A percentile compares a stretch with the other conserved stretches of the same genome.
Conservation (phyloP, 2,329 filamentous ascomycete genomes). For the Fusarium sp. region DNA sequence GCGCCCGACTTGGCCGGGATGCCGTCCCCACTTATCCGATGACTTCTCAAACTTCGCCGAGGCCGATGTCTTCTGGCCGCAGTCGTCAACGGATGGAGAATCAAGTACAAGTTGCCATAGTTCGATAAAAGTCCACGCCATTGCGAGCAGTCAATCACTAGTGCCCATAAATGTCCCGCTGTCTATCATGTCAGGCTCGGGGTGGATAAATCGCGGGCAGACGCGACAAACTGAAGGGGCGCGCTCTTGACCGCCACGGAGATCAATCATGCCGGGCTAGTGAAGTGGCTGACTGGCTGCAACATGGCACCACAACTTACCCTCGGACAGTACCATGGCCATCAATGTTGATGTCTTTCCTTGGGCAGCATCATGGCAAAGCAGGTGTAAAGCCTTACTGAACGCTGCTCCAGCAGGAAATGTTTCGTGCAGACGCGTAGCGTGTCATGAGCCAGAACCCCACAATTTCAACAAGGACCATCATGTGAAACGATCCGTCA, state of each 20-base stretch:
- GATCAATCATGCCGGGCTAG: accelerated
- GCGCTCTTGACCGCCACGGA: background rate
- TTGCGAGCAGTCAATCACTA: accelerated
- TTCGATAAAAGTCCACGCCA: accelerated
- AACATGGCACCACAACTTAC: background rate
- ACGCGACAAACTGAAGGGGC: background rate
- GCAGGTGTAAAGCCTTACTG: background rate
- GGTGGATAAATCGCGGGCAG: accelerated
- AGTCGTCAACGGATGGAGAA: background rate
- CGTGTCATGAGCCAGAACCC: no score
- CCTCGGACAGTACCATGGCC: accelerated
- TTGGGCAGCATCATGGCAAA: accelerated
- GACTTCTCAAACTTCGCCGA: background rate
- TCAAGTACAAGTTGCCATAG: background rate
- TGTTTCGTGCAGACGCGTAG: background rate
- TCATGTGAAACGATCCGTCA: no score
- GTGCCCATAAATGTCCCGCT: accelerated
- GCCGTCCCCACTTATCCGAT: background rate
- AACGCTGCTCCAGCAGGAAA: background rate
- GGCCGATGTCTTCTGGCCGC: background rate
- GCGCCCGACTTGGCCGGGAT: background rate
- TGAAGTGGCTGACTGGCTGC: no score
- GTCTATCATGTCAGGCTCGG: no score
- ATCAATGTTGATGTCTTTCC: accelerated
- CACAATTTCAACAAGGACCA: background rate